Base-by-base conservation (phyloP, 768 basidiomycete species). In the Strobilomyces confusus region DNA sequence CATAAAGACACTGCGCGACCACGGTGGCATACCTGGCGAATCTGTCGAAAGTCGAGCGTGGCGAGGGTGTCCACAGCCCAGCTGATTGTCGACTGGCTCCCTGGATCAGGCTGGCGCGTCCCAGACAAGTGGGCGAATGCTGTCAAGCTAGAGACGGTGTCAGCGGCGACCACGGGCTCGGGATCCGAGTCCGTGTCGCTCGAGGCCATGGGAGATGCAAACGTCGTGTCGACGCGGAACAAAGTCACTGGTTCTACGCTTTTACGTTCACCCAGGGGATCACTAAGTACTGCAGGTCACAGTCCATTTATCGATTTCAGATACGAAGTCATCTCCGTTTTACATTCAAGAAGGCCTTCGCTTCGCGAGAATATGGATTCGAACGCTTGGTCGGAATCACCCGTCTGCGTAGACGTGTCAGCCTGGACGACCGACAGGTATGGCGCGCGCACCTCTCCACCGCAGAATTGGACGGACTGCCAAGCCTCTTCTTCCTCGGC, bases 401-500 rank as follows among this genome's bases (percentile, higher is more conserved):
- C 69, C 15, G 80, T 78, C 89, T 92, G 63, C 52, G 29, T n/a
- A 46, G 30, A 36, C 17, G 49, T 3, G 57, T 56, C 47, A 58
- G 58, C 52, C 46, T 53, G 48, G 44, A 50, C 48, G 13, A 9
- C 30, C 20, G 22, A 30, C 22, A 46, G 45, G 49, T 1, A 49
- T 34, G 25, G n/a, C 25, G 6, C 25, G 67, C 80, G 51, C 57
- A 92, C 90, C 72, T 81, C 77, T 36, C 75, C 76, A 58, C 83
- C 83, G 61, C 74, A 82, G 65, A 84, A 91, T 45, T 83, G 76
- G 22, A 89, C 72, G 43, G 81, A 74, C 60, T 83, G 72, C 90
- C 90, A 93, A 48, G 69, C 70, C 63, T 90, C 90, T 49, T 91
- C 89, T 61, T 90, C 87, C 63, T 92, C 90, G 3, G 73, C 72